Base-by-base conservation (phyloP, 164 flowering plant genomes). In the Berberis vulgaris region DNA sequence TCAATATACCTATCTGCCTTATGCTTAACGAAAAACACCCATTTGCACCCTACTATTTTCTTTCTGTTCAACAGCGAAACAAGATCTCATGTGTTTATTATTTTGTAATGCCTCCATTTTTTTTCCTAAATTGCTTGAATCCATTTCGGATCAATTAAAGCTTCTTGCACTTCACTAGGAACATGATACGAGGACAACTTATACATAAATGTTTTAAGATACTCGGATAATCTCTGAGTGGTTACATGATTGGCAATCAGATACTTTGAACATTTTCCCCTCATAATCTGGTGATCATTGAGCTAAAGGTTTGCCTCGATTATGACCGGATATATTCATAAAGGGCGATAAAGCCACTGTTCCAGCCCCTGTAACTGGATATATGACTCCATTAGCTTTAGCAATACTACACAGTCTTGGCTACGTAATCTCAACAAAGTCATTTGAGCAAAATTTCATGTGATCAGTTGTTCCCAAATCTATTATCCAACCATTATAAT, bases 191-290 rank as follows among this genome's bases (percentile, higher is more conserved):
- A n/a, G 40, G 59, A 26, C 42, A 42, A n/a, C 11, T 6, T 43
- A 41, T 1, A 3, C 3, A 2, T 3, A 0, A 57, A 40, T 40
- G 10, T 49, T 44, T 7, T 10, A 7, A 39, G 40, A 41, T 2
- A 3, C 43, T 41, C 5, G 45, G 49, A 53, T 8, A 64, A 5
- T 12, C 59, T 59, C 6, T 65, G 61, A 57, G 41, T 44, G 49
- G 61, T 56, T 45, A 44, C 61, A 57, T n/a, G 45, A 12, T 57
- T 56, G 26, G 61, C 53, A 45, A 65, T 56, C 45, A 54, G 52
- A 54, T 64, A 62, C 12, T 62, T 49, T 11, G n/a, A 1, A 26
- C 39, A 39, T 1, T 38, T 39, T 5, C 49, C 54, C 40, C 54
- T 13, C 1, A 4, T 26, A 26, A 49, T 49, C 38, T 46, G 8